Base-by-base conservation (phyloP, 2,329 filamentous ascomycete species). In the Ophiocordyceps camponoti-saundersi region DNA sequence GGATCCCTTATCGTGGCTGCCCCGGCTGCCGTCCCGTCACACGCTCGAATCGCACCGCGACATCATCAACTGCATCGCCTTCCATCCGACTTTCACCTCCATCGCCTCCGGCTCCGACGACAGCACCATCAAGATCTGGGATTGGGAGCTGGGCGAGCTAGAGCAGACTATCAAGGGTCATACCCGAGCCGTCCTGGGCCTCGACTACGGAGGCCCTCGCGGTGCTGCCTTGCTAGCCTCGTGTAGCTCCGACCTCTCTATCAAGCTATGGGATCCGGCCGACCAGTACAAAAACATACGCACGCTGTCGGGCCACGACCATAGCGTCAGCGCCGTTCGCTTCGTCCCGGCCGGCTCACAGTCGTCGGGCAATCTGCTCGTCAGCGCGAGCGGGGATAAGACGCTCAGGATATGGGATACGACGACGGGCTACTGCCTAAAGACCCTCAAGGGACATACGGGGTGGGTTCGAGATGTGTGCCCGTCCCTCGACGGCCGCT, bases 81-180 rank as follows among this genome's bases (percentile, higher is more conserved):
- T 95, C 59, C 89, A 95, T 60, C 89, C 89, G 0, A 73, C 92
- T 30, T 95, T 94, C 64, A 90, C 87, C 11, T 90, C 85, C 6
- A 71, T 95, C 21, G 90, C 89, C 11, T 92, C 87, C 0, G 89
- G 85, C 16, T 93, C 88, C 10, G 89, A 95, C 61, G 90, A 95
- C 62, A 85, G 79, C 47, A 94, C 85, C 8, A 94, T 96, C 62
- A 95, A 95, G 59, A 89, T 95, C 47, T 95, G 89, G 89, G 89
- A 95, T 59, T 95, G 88, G 84, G 89, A 95, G 58, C 67, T 93
- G 22, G 90, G 90, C 44, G 89, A 95, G 63, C 71, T 94, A 4
- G 89, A 95, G 61, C 72, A 82, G 51, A 95, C 89, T 0, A 75
- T 95, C 48, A 95, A 95, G 60, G 88, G 87, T 1, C 90, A 95